Percentiles rank a stretch among this genome's conserved stretches.
Conservation (phyloP, 1,284 basidiomycete genomes). For the Tylopilus sp. region DNA sequence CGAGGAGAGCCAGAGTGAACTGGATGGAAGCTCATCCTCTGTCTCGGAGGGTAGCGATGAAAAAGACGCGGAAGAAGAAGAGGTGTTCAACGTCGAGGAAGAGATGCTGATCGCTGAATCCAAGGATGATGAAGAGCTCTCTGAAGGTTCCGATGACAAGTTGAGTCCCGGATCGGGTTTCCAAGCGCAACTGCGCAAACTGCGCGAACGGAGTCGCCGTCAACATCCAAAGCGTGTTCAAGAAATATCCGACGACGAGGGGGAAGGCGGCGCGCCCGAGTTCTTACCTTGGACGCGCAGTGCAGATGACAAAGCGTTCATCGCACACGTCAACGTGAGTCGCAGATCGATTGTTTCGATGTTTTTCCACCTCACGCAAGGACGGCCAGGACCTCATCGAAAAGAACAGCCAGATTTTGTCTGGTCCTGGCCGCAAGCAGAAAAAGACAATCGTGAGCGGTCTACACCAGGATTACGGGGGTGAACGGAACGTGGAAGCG, state of each 20-base stretch:
- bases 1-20: slow-evolving; percentile 33
- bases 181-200: slow-evolving; percentile 45
- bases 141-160: slow-evolving; percentile 29
- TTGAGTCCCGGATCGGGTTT: slow-evolving; percentile 50
- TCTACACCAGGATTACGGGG: slow-evolving; percentile 49
- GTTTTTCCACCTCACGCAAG: slow-evolving; percentile 1
- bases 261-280: background rate
- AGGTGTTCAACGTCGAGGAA: slow-evolving; percentile 21
- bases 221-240: slow-evolving; percentile 19
- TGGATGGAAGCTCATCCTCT: slow-evolving; percentile 18
- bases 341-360: background rate
- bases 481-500: slow-evolving; percentile 39
- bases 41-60: slow-evolving; percentile 31
- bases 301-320: slow-evolving; percentile 62
- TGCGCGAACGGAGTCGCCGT: slow-evolving; percentile 38
- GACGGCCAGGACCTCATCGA: no score
- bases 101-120: slow-evolving; percentile 26
- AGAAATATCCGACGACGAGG: slow-evolving; percentile 35
- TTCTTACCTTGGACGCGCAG: slow-evolving; percentile 43
- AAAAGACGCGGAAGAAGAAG: slow-evolving; percentile 24
- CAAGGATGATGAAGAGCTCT: slow-evolving; percentile 28
- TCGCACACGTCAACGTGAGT: slow-evolving; percentile 59
- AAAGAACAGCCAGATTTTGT: no score
- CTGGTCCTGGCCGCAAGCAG: no score
- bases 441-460: slow-evolving; percentile 55